phyloP scores from a whole-genome alignment of 768 basidiomycete genomes.

The Mycena capillaripes region DNA sequence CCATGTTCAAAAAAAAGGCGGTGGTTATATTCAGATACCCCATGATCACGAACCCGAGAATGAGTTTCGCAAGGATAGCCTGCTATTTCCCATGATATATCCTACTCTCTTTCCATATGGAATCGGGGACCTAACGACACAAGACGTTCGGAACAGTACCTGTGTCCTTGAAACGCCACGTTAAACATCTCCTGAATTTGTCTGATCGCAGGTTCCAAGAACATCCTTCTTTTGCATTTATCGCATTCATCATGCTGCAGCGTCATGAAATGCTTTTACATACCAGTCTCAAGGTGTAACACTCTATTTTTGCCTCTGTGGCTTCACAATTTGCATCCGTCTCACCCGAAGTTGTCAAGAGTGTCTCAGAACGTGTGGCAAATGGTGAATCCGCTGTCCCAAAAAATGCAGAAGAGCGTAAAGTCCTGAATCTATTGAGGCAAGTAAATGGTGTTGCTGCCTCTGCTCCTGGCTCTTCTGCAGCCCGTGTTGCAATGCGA shows the following conservation, averaged over 20 bases:
- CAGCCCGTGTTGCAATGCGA: conserved; percentile 11
- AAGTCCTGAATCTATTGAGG: conserved; percentile 7
- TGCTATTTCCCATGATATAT: conserved; percentile 44
- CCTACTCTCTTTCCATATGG: conserved; percentile 46
- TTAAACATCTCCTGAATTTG: conserved; percentile 38
- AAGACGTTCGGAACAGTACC: neutral
- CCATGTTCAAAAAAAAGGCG: conserved; percentile 37
- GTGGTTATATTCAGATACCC: conserved; percentile 37
- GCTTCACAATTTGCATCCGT: conserved; percentile 14
- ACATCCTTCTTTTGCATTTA: conserved; percentile 45
- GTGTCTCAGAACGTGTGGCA: conserved; percentile 6
- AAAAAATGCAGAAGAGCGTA: neutral
- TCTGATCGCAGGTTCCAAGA: conserved; percentile 34
- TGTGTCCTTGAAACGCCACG: conserved; percentile 31
- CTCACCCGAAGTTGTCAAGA: neutral
- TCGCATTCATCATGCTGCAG: conserved; percentile 46
- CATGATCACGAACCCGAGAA: conserved; percentile 37
- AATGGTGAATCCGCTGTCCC: neutral
- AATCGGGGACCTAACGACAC: conserved; percentile 26
- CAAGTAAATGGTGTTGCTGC: conserved; percentile 10
- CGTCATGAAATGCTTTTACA: conserved; percentile 27
- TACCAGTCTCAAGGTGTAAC: neutral
- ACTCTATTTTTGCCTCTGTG: neutral
- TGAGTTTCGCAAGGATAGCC: conserved; percentile 38
- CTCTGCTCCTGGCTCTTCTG: conserved; percentile 3